phyloP scores from a whole-genome alignment of 179 eudicot species.

The Spinacia oleracea region DNA sequence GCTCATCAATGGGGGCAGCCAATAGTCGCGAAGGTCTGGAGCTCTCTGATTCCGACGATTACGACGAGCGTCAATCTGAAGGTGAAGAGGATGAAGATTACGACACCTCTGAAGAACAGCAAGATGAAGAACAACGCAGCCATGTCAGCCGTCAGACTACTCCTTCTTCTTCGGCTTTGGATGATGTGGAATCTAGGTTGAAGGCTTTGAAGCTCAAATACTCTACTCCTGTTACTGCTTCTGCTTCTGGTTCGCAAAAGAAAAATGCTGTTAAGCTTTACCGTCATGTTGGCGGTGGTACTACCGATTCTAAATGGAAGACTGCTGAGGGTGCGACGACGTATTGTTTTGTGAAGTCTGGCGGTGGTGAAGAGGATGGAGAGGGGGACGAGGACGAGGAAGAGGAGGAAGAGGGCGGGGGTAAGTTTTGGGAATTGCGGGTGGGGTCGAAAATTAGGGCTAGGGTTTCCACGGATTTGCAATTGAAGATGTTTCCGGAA shows the following conservation, averaged over 20 bases:
- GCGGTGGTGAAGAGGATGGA: slow-evolving; percentile 34
- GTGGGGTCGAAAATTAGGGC: slow-evolving; percentile 61
- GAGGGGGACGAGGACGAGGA: slow-evolving; percentile 41
- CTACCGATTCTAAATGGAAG: slow-evolving; percentile 75
- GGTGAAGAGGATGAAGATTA: slow-evolving; percentile 51
- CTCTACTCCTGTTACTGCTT: slow-evolving; percentile 7
- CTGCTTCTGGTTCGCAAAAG: slow-evolving; percentile 13
- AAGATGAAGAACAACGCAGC: slow-evolving; percentile 21
- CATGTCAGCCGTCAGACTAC: not conserved
- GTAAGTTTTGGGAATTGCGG: slow-evolving; percentile 49
- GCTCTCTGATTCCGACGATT: slow-evolving; percentile 74
- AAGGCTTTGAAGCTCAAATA: slow-evolving; percentile 70
- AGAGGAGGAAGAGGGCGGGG: slow-evolving; percentile 11
- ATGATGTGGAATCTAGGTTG: slow-evolving; percentile 64
- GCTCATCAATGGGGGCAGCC: slow-evolving; percentile 59
- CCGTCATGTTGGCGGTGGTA: slow-evolving; percentile 74
- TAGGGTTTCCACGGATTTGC: slow-evolving; percentile 69
- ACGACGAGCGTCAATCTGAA: slow-evolving; percentile 34
- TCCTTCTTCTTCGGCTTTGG: slow-evolving; percentile 39
- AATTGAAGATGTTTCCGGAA: slow-evolving; percentile 76
- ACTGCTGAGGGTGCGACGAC: slow-evolving; percentile 46
- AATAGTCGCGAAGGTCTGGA: slow-evolving; percentile 79
- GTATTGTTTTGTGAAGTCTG: slow-evolving; percentile 48
- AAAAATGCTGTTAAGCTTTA: slow-evolving; percentile 66
- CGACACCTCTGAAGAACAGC: slow-evolving; percentile 27